Percentiles rank a stretch among this genome's conserved stretches.
phyloP scores from a whole-genome alignment of 768 basidiomycete genomes.

The Tricholoma sp. region DNA sequence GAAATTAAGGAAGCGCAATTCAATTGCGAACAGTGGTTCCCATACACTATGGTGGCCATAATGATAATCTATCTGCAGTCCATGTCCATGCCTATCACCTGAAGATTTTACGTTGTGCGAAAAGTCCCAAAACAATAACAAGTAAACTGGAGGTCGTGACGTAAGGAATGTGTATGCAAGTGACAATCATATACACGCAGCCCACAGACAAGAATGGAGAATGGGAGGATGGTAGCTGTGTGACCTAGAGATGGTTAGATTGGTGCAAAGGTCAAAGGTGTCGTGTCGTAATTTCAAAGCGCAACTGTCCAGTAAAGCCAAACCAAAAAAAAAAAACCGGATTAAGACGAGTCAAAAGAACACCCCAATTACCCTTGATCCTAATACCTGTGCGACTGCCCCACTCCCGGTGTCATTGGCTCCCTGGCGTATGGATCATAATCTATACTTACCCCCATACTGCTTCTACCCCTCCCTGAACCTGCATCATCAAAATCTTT shows the following conservation, averaged over 20 bases:
- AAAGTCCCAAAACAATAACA: not conserved
- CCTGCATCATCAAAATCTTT: constrained; percentile 19
- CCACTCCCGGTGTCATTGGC: not conserved
- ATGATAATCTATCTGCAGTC: not conserved
- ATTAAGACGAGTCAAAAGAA: not conserved
- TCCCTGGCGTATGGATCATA: constrained; percentile 27
- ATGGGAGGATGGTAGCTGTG: not conserved
- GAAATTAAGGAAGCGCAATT: not conserved
- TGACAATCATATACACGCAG: not conserved
- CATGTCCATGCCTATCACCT: not conserved
- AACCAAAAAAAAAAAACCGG: not conserved
- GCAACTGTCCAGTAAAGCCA: not conserved
- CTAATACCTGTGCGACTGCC: not conserved
- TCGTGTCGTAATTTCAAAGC: not conserved
- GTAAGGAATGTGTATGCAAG: not conserved
- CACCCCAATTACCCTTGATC: not conserved
- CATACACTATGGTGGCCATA: not conserved
- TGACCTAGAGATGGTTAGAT: not conserved
- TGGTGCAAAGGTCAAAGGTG: not conserved
- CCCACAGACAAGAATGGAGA: not conserved
- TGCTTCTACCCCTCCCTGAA: constrained; percentile 11
- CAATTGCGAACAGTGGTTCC: not conserved
- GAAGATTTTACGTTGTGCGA: not conserved
- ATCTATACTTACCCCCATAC: constrained; percentile 29
- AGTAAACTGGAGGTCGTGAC: not conserved